Evolutionary conservation across 2,329 filamentous ascomycete genomes (phyloP), one percentile per base, ranked within the genome.

Genomic region (Dactylellina drechsleri): DNA sequence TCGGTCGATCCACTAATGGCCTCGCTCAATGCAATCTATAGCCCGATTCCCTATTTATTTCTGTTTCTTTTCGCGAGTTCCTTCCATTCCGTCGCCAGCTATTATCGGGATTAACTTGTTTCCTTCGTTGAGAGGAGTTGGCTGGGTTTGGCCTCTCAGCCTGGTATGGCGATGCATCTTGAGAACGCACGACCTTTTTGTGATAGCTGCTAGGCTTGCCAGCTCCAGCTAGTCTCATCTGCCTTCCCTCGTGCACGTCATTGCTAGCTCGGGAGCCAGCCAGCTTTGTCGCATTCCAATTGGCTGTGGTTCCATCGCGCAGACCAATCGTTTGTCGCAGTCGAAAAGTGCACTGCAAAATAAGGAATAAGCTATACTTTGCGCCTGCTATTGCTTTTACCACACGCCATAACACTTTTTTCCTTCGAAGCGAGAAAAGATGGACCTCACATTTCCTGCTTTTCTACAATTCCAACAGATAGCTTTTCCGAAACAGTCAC

Each of bases 201-300:
- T 40, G 65, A 49, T 59, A 47, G 57, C 56, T 56, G 47, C 49
- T 68, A 40, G 23, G 57, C 49, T 68, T 56, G 20, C 65, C 56
- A 56, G 57, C 65, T 31, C 15, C 18, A 61, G 65, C 58, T 68
- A 68, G 65, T 60, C 49, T 40, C 43, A 16, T 43, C 16, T 20
- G 36, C 54, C 31, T 28, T 58, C 65, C 41, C 65, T 52, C 65
- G 65, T 68, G 65, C 65, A 70, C 57, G 66, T 62, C 66, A 70
- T 62, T 36, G 57, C 36, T 57, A 12, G 57, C 41, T 62, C 61
- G 66, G 57, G 57, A 10, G 40, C 40, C 16, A 70, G 66, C 28
- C n/a, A 49, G 45, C 12, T 62, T 52, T 47, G 36, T 53, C 49
- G 41, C 59, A 36, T 57, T 54, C 23, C 66, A 40, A 70, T 61